Conservation (phyloP, 257 asterid genomes). For the Solanum dulcamara region DNA sequence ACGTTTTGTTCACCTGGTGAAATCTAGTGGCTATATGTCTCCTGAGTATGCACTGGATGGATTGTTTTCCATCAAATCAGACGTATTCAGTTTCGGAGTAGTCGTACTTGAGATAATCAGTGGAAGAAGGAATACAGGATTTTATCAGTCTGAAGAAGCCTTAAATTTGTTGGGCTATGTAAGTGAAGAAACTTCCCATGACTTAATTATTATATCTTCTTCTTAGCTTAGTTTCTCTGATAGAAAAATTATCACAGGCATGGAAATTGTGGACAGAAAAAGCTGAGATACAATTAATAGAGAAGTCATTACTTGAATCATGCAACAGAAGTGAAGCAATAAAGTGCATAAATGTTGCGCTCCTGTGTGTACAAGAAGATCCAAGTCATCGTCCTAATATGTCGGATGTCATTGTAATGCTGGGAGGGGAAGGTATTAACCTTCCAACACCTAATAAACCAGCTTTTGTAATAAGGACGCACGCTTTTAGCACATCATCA, state of each 20-base stretch:
- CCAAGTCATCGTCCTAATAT: conserved; percentile 14
- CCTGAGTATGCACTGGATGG: conserved; percentile 15
- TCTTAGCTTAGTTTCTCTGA: not conserved
- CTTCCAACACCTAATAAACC: conserved; percentile 12
- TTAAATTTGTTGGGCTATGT: conserved; percentile 17
- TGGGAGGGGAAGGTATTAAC: not conserved
- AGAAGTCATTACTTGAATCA: not conserved
- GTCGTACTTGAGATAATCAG: conserved; percentile 14
- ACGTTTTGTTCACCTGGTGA: not conserved
- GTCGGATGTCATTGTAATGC: conserved; percentile 9
- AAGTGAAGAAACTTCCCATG: conserved; percentile 1
- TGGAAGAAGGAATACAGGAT: conserved; percentile 11
- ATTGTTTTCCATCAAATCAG: conserved; percentile 11
- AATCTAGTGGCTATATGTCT: conserved; percentile 12
- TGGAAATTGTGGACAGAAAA: conserved; percentile 17
- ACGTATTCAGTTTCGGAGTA: conserved; percentile 20
- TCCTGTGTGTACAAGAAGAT: conserved; percentile 20
- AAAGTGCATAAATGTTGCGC: conserved; percentile 10
- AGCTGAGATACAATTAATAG: not conserved
- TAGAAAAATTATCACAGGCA: not conserved
- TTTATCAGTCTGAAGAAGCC: conserved; percentile 6
- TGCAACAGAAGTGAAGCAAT: not conserved
- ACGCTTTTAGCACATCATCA: not conserved
- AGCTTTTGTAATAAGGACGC: not conserved
- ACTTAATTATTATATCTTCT: not conserved